These are phyloP conservation scores for Endocalyx cinctus DNA, from an alignment of 2,329 filamentous ascomycete species.

Conservation along the genomic window DNA sequence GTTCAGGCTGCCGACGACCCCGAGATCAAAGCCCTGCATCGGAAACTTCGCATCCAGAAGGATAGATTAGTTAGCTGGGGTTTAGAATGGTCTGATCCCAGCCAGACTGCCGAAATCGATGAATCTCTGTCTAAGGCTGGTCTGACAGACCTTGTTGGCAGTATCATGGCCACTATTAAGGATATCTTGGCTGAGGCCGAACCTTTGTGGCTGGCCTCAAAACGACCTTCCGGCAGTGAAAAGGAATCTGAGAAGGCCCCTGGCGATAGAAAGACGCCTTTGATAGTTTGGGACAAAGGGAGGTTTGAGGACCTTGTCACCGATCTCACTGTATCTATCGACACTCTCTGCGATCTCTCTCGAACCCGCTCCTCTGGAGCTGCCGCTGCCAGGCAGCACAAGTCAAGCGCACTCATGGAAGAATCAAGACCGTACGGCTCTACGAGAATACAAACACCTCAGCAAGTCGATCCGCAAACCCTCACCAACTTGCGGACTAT, in stretches of 20 bases:
- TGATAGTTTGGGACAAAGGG: conserved; percentile 64
- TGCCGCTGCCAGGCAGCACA: conserved; percentile 30
- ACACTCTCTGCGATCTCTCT: conserved; percentile 74
- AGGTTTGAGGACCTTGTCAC: conserved; percentile 70
- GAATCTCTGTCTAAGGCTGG: conserved; percentile 68
- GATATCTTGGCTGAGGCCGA: conserved; percentile 75
- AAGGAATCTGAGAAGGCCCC: conserved; percentile 32
- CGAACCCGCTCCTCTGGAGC: conserved; percentile 52
- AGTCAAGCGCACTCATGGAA: conserved; percentile 34
- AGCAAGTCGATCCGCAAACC: conserved; percentile 51
- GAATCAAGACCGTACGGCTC: conserved; percentile 52
- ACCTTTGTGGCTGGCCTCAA: conserved; percentile 62
- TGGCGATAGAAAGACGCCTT: conserved; percentile 47
- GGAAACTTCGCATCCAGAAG: conserved; percentile 75
- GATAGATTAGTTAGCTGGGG: conserved; percentile 77
- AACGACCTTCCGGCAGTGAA: conserved; percentile 35
- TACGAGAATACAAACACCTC: conserved; percentile 56
- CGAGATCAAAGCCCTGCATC: conserved; percentile 66
- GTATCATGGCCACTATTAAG: conserved; percentile 76
- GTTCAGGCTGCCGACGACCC: conserved; percentile 61
- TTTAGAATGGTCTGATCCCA: conserved; percentile 73
- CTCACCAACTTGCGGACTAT: conserved; percentile 45
- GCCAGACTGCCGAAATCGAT: conserved; percentile 65
- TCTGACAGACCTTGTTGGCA: conserved; percentile 70
- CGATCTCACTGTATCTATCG: conserved; percentile 72